Base-by-base conservation (phyloP, 345 rosid species). In the Linum lewisii region DNA sequence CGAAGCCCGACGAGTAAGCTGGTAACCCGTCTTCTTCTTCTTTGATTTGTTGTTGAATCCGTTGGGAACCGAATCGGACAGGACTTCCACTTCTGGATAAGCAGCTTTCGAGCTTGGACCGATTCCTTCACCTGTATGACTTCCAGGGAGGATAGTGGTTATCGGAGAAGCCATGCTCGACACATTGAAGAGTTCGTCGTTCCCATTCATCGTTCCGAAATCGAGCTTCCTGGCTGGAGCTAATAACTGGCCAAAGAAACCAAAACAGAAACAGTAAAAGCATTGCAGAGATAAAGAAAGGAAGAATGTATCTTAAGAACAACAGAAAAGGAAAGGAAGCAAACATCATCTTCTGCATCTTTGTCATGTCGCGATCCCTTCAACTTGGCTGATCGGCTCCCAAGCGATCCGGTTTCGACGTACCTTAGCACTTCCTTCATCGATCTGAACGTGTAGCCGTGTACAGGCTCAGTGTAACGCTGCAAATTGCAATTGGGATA, bases 1-100 rank as follows among this genome's bases (percentile, higher is more conserved):
- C 22, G 56, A 52, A 21, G 56, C 56, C n/a, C 56, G 22, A 11
- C 56, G 25, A 52, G 56, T 24, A 52, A 42, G 47, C 16, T 52
- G 21, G 0, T n/a, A 4, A 21, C 4, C 23, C 6, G 24, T 15
- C 6, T 52, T 21, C 25, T 52, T 19, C 24, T 52, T 51, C 54
- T 18, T 18, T 18, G 54, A 51, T 18, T 21, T 51, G 38, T 34
- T 34, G 38, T 34, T 42, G 47, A 11, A 42, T 16, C 18, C 34
- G 34, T 29, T 29, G 34, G 47, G 9, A 3, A 7, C 15, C 47
- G 14, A 7, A 42, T 42, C 47, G 2, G 47, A 11, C 15, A 42
- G 16, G 47, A 11, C 14, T 42, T 42, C 15, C 15, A 16, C 14
- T 42, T 42, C 47, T 11, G 47, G 47, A 42, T 14, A 16, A 42